These are phyloP conservation scores for Dryas drummondii DNA, from an alignment of 306 rosid species.

Conservation along the genomic window DNA sequence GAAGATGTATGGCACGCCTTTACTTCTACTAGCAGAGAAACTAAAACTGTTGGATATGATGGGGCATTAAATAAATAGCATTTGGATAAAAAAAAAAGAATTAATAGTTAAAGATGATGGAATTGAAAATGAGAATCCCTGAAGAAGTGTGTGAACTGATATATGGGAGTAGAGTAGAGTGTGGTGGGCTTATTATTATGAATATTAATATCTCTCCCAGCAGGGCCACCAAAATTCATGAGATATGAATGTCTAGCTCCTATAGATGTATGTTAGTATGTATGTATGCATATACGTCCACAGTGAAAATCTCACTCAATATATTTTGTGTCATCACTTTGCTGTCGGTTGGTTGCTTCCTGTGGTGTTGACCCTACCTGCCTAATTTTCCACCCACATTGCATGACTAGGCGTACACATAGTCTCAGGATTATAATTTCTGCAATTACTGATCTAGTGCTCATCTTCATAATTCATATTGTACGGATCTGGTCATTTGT, in stretches of 20 bases:
- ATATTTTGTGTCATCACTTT: neutral
- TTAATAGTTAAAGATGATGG: neutral
- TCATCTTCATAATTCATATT: too few relatives aligned
- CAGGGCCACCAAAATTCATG: slow-evolving; percentile 19
- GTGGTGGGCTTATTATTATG: slow-evolving; percentile 2
- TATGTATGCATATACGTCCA: neutral
- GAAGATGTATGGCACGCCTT: neutral
- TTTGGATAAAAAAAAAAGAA: neutral
- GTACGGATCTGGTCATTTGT: neutral
- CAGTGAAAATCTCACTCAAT: slow-evolving; percentile 4
- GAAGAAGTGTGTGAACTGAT: neutral
- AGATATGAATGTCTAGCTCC: slow-evolving; percentile 16
- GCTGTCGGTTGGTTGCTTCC: slow-evolving; percentile 20
- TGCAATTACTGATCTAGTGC: neutral
- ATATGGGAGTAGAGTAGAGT: neutral
- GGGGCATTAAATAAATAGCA: neutral
- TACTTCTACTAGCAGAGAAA: neutral
- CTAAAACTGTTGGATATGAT: too few relatives aligned
- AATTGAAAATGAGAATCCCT: neutral
- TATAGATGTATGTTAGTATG: neutral
- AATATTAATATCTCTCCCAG: neutral
- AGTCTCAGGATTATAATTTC: slow-evolving; percentile 6
- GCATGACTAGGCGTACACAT: neutral
- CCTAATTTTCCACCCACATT: slow-evolving; percentile 24
- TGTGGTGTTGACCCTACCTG: slow-evolving; percentile 24